Base-by-base conservation (phyloP, 805 yeast genomes). In the Wickerhamomyces rabaulensis region DNA sequence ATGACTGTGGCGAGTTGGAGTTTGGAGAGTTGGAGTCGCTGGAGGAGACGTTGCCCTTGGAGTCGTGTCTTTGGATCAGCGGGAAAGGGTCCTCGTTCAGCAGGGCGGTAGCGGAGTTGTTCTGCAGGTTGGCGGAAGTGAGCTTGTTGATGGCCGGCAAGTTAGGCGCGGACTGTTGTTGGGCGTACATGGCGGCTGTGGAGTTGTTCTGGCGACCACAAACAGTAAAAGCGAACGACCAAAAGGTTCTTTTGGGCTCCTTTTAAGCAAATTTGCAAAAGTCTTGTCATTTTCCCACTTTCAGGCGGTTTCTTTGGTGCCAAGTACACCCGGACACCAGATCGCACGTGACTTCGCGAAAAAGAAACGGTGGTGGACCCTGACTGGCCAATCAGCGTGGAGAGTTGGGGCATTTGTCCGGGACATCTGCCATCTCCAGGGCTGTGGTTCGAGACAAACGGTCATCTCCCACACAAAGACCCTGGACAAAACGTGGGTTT, bases 11-110 rank as follows among this genome's bases (percentile, higher is more conserved):
- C 3, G 61, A 57, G 12, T 54, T 51, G 9, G 61, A 59, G 41
- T 52, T 49, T 40, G 63, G 62, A 1, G 62, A 58, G 52, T 56
- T 56, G 19, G 61, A 50, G 41, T 53, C 62, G 31, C 51, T 57
- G 4, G 60, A 56, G 2, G 60, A 53, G 12, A 44, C 53, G 2
- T 54, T 51, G 12, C 54, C 53, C 52, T 55, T 56, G 10, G 59
- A 54, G 25, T 49, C 50, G 41, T 50, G 56, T 21, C 44, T 43
- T 9, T 13, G 23, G 12, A 36, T 36, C 8, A 4, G 17, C 4
- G 39, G 39, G 23, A 19, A 36, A 12, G 39, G 39, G 39, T 36
- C 39, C 19, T 36, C 23, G 12, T 36, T 20, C 10, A 36, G 9
- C 4, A 19, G n/a, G 19, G 39, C 22, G 12, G 36, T 8, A 4